Base-by-base conservation (phyloP, 2,329 filamentous ascomycete genomes). In the Cladophialophora immunda region DNA sequence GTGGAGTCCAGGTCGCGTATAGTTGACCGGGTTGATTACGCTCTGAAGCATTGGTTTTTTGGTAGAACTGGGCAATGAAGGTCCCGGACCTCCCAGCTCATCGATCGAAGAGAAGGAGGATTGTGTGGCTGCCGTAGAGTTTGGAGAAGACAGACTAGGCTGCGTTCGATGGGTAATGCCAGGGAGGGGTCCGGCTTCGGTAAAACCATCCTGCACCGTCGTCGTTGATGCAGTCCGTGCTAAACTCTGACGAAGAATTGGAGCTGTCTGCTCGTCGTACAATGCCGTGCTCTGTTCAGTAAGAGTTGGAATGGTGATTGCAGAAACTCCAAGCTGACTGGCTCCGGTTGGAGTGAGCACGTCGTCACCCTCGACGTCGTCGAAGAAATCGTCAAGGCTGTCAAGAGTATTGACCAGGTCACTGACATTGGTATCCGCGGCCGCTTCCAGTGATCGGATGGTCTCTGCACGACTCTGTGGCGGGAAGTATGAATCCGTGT, bases 261-360 rank as follows among this genome's bases (percentile, higher is more conserved):
- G 94, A 11, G 95, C 84, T 6, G 95, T 96, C 76, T 97, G 92
- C 77, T 97, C 93, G 74, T 97, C 94, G 78, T 98, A 97, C 0
- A 97, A 81, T 75, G 92, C 89, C 25, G 94, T 92, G 11, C 89
- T 91, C 0, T 89, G 89, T 71, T 95, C 91, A 59, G 89, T 89
- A 9, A 85, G 85, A 68, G 89, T 88, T 15, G 68, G 66, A 25
- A 68, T 62, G 15, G 53, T 58, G 62, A 70, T 66, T 0, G 86
- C 86, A 0, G 87, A 83, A 70, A 89, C 91, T 41, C 76, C 76
- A 55, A 77, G 77, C 57, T 81, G 69, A 66, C 77, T 76, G 9
- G 77, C 72, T 52, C 78, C 78, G 11, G 78, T 76, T 2, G 76
- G 70, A 29, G 76, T 76, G 7, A 80, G 62, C 15, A 67, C 62